These are phyloP conservation scores for Colletotrichum tanaceti DNA, from an alignment of 2,329 filamentous ascomycete species.

Conservation along the genomic window DNA sequence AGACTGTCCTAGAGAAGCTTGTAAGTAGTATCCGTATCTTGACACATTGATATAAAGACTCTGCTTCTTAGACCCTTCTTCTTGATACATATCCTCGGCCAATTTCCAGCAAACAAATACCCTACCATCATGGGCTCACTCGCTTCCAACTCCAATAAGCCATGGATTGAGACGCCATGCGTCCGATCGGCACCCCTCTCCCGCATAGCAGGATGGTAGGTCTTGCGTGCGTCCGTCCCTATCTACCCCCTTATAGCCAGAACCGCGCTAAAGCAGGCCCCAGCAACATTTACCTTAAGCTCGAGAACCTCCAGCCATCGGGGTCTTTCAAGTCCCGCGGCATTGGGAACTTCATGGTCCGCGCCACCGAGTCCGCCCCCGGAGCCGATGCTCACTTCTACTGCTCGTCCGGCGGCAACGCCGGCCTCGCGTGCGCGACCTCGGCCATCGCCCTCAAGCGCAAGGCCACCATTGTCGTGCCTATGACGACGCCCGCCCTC, in stretches of 20 bases:
- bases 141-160: constrained; percentile 54
- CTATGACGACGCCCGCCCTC: constrained; percentile 70
- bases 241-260: constrained; percentile 41
- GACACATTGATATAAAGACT: too few relatives aligned
- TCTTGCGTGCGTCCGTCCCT: constrained; percentile 20
- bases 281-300: constrained; percentile 84
- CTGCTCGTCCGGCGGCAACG: constrained; percentile 84
- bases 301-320: constrained; percentile 86
- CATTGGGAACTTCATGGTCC: constrained; percentile 76
- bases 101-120: too few relatives aligned
- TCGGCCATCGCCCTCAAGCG: constrained; percentile 73
- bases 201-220: constrained; percentile 77
- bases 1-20: not conserved
- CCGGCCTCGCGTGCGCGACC: constrained; percentile 82
- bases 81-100: too few relatives aligned
- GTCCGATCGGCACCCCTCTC: constrained; percentile 75
- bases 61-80: not conserved
- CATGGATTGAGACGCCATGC: constrained; percentile 80
- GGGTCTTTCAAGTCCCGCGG: constrained; percentile 89
- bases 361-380: constrained; percentile 50
- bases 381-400: constrained; percentile 73
- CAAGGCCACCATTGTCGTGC: constrained; percentile 81
- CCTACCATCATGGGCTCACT: constrained; percentile 55
- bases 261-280: constrained; percentile 19
- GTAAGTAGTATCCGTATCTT: not conserved